Evolutionary conservation across 2,329 filamentous ascomycete species (phyloP).

Genomic region (Chalara sp.): DNA sequence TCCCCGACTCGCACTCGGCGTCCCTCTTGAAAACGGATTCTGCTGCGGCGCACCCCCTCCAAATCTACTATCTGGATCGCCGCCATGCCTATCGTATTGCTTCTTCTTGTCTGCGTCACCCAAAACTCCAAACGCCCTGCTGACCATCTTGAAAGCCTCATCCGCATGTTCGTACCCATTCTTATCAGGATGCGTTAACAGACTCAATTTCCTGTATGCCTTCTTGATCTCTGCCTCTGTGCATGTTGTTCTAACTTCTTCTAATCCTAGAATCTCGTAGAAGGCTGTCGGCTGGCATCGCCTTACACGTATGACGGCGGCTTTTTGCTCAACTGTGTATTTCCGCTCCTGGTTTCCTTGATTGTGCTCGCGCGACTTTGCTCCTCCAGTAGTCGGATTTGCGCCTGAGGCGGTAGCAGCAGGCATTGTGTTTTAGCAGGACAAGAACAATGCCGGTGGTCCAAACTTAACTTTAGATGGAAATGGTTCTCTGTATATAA

Average conservation of each 20-base stretch:
- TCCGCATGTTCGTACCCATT: conserved; percentile 94
- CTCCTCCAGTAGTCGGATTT: conserved; percentile 29
- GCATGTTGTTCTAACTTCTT: conserved; percentile 54
- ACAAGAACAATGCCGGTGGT: not conserved
- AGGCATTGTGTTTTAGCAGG: conserved; percentile 19
- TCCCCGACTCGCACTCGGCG: conserved; percentile 22
- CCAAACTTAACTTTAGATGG: too few species aligned
- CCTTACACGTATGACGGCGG: conserved; percentile 82
- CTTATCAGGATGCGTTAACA: conserved; percentile 97
- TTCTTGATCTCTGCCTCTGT: conserved; percentile 91
- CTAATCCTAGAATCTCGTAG: conserved; percentile 86
- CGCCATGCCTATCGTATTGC: conserved; percentile 82
- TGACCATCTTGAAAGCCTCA: conserved; percentile 98
- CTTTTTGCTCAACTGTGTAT: conserved; percentile 85
- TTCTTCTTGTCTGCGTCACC: conserved; percentile 90
- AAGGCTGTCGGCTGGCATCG: conserved; percentile 80
- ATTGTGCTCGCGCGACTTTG: conserved; percentile 41
- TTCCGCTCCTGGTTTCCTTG: conserved; percentile 56
- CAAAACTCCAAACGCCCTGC: conserved; percentile 84
- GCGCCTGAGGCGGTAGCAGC: conserved; percentile 35
- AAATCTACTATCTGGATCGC: conserved; percentile 87
- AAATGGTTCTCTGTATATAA: too few species aligned
- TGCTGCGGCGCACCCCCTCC: conserved; percentile 50
- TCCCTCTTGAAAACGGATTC: conserved; percentile 54
- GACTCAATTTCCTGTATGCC: conserved; percentile 87